Percentiles rank a stretch among this genome's conserved stretches.
These are phyloP conservation scores for Trichosporon faecale DNA, from an alignment of 1,284 basidiomycete species.

Conservation along the genomic window DNA sequence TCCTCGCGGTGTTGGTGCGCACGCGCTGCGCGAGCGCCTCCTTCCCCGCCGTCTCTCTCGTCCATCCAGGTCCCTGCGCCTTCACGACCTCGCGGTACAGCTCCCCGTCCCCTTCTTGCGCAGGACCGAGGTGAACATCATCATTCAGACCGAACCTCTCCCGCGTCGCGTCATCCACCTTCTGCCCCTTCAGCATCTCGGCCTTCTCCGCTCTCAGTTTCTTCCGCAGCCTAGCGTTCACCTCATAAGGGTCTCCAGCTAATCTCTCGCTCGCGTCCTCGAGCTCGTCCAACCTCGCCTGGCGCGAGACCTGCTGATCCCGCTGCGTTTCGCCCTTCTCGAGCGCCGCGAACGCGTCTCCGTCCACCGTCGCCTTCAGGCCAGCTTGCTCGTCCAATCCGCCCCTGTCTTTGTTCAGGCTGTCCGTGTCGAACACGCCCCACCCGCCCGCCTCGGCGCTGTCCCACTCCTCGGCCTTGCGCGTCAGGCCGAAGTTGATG, in stretches of 20 bases:
- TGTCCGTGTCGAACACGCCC: constrained; percentile 71
- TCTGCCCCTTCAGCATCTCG: constrained; percentile 63
- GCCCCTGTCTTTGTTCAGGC: constrained; percentile 45
- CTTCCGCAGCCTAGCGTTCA: constrained; percentile 70
- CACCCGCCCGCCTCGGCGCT: constrained; percentile 91
- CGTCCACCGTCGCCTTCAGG: constrained; percentile 26
- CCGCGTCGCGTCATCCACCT: constrained; percentile 58
- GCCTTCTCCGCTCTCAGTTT: constrained; percentile 83
- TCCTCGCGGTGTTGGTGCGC: constrained; percentile 15
- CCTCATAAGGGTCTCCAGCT: constrained; percentile 77
- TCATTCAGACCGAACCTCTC: constrained; percentile 71
- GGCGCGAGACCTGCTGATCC: constrained; percentile 65
- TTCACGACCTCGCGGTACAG: constrained; percentile 1
- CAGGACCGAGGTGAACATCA: constrained; percentile 32
- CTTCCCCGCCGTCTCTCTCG: neutral
- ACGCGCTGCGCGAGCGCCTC: constrained; percentile 13
- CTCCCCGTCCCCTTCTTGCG: constrained; percentile 33
- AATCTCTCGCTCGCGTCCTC: constrained; percentile 68
- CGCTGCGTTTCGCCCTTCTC: constrained; percentile 82
- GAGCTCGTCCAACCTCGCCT: constrained; percentile 72
- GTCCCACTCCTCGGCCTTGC: constrained; percentile 93
- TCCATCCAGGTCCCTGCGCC: neutral
- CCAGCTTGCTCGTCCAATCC: neutral
- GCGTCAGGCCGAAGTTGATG: constrained; percentile 81
- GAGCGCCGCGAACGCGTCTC: constrained; percentile 77